Evolutionary conservation across 129 eudicot species (phyloP), one percentile per base, ranked within the genome.

Genomic region (Chrysanthemum lavandulifolium): DNA sequence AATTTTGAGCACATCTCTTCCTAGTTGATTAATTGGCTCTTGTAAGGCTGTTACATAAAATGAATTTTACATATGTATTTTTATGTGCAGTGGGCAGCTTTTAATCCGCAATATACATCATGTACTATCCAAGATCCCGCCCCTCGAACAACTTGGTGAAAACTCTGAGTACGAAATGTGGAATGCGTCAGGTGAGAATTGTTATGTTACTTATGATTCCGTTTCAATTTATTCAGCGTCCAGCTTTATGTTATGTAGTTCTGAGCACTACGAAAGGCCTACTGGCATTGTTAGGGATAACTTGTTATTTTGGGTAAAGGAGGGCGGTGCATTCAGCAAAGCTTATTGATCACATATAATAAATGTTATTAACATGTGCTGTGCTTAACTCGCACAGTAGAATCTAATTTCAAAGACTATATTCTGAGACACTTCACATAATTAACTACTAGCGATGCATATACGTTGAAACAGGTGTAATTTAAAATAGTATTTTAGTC

Each of bases 71-170:
- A 4, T 61, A 6, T 71, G 50, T 5, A 51, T 68, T 48, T 73
- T 9, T 53, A 31, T 59, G 61, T 81, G 81, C 81, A 93, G 98
- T 74, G 68, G 82, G 67, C 82, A 86, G 81, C 80, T 81, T 71
- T 81, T 88, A 49, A 80, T 87, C 65, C 86, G 67, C 62, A 93
- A 86, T 78, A 78, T 90, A 71, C 72, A 87, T 70, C 61, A 61
- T 79, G 70, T 87, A 10, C 66, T 93, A 61, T 84, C 97, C 23
- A 79, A 68, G 68, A 87, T 87, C 68, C 98, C 92, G 9, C 82
- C 85, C 10, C 69, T 65, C 9, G 69, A 65, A 40, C 52, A 65
- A 40, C 52, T 5, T 65, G 53, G 27, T 40, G 52, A 65, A 65
- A 29, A 27, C 49, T 53, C 86, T 59, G 85, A 74, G 16, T 66